These are phyloP conservation scores for Cornus florida DNA, from an alignment of 148 eudicot genomes.

Conservation along the genomic window DNA sequence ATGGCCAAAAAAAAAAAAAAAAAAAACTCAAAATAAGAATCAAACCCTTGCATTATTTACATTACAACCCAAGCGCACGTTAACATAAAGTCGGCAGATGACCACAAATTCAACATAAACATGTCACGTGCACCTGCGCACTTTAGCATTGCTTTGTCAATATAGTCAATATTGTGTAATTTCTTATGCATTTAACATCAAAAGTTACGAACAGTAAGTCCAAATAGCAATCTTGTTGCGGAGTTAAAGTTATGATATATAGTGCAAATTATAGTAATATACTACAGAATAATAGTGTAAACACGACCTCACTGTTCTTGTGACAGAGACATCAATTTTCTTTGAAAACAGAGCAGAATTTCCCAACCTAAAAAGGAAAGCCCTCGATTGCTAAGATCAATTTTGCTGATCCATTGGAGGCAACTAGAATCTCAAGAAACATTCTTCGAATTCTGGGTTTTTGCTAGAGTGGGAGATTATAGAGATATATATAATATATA, in stretches of 20 bases:
- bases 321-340: neutral
- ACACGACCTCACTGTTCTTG: neutral
- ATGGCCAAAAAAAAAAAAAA: too few species aligned
- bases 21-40: too few species aligned
- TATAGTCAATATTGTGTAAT: too few species aligned
- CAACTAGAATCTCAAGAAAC: neutral
- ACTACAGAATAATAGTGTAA: neutral
- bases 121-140: neutral
- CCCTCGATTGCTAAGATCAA: neutral
- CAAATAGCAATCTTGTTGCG: too few species aligned
- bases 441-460: constrained; percentile 2
- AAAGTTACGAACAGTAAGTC: too few species aligned
- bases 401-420: constrained; percentile 8
- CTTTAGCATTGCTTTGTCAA: neutral
- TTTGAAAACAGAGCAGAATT: neutral
- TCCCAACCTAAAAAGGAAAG: neutral
- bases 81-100: neutral
- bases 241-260: too few species aligned
- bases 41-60: neutral
- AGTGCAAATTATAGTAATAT: neutral
- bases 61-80: neutral
- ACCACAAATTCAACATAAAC: neutral
- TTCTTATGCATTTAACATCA: too few species aligned
- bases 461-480: neutral
- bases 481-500: neutral